Conservation (phyloP, 1,139 yeast species). For the Torulaspora globosa region DNA sequence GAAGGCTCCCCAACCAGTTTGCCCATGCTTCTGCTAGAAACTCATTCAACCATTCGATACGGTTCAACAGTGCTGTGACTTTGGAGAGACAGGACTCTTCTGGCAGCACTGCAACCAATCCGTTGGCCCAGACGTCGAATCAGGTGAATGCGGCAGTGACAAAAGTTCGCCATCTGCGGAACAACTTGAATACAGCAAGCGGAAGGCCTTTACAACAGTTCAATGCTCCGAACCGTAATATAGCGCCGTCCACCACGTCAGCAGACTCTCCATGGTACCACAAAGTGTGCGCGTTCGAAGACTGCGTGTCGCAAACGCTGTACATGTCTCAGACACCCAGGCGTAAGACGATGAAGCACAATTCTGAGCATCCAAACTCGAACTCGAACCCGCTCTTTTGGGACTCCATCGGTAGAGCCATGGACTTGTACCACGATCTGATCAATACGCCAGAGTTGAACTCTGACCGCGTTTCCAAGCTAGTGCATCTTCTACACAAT, state of each 20-base stretch:
- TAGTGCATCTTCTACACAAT: constrained; percentile 47
- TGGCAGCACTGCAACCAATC: constrained; percentile 9
- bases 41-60: constrained; percentile 23
- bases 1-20: constrained; percentile 27
- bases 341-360: constrained; percentile 29
- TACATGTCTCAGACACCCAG: constrained; percentile 37
- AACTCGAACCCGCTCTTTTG: constrained; percentile 40
- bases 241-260: constrained; percentile 15
- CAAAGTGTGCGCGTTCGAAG: constrained; percentile 46
- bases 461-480: constrained; percentile 43
- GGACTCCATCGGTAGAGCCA: constrained; percentile 46
- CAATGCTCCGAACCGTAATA: constrained; percentile 16
- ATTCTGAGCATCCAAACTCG: constrained; percentile 27
- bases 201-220: constrained; percentile 8
- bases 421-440: constrained; percentile 45
- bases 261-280: constrained; percentile 42
- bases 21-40: constrained; percentile 26
- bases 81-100: constrained; percentile 21
- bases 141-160: constrained; percentile 22
- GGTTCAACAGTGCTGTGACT: constrained; percentile 26
- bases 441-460: constrained; percentile 44
- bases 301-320: constrained; percentile 42
- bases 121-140: constrained; percentile 15
- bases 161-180: constrained; percentile 24
- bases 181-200: constrained; percentile 10